Conservation (phyloP, 805 yeast genomes). For the Kuraishia floccosa region DNA sequence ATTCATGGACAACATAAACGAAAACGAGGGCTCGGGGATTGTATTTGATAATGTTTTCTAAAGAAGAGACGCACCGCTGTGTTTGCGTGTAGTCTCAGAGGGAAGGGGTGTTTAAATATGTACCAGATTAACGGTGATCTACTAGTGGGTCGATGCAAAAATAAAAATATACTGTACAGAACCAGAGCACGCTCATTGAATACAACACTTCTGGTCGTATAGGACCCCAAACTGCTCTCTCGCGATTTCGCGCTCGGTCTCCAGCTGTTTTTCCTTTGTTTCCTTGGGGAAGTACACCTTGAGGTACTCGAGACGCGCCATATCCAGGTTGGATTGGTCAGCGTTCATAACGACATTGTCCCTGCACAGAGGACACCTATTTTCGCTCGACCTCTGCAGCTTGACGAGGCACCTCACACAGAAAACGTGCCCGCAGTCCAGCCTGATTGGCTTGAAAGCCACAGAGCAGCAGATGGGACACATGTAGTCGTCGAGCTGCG, state of each 20-base stretch:
- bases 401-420: constrained; percentile 67
- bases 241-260: constrained; percentile 35
- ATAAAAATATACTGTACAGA: too few species aligned
- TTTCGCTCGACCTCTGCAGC: constrained; percentile 44
- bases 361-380: constrained; percentile 61
- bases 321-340: constrained; percentile 48
- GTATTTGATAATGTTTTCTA: too few species aligned
- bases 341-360: constrained; percentile 43
- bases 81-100: too few species aligned
- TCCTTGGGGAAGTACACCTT: constrained; percentile 55
- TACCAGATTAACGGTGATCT: too few species aligned
- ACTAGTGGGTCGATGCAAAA: too few species aligned
- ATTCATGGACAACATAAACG: too few species aligned
- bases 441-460: constrained; percentile 61
- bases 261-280: constrained; percentile 48
- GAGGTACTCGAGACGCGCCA: constrained; percentile 38
- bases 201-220: background rate
- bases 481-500: constrained; percentile 65
- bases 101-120: too few species aligned
- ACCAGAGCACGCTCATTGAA: too few species aligned
- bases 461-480: constrained; percentile 66
- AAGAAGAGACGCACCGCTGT: too few species aligned
- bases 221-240: constrained; percentile 24
- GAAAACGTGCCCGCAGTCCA: constrained; percentile 56
- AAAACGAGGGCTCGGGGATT: too few species aligned